Conservation (phyloP, 306 rosid genomes). For the Malus asiatica region DNA sequence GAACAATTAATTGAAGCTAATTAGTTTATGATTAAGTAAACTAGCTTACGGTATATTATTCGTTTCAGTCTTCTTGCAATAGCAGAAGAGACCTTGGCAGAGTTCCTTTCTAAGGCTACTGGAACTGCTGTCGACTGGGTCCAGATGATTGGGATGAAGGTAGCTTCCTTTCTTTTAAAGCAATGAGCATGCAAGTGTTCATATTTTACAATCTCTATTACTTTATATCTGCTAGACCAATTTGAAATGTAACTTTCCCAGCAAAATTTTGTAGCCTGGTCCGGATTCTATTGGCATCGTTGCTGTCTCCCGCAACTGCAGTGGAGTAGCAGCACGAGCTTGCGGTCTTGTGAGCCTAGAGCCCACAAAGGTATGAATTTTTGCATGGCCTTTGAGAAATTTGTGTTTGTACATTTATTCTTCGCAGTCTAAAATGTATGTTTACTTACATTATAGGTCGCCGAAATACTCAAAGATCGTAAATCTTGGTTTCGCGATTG, state of each 20-base stretch:
- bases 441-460: slow-evolving; percentile 42
- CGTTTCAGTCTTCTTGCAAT: slow-evolving; percentile 70
- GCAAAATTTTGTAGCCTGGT: slow-evolving; percentile 71
- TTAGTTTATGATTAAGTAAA: not conserved
- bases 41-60: not conserved
- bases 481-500: slow-evolving; percentile 91
- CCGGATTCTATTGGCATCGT: slow-evolving; percentile 99
- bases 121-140: slow-evolving; percentile 99
- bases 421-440: not conserved
- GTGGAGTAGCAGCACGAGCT: slow-evolving; percentile 97
- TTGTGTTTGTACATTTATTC: not conserved
- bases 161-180: not conserved
- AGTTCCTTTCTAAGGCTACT: slow-evolving; percentile 99
- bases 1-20: not conserved
- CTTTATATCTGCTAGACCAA: not conserved
- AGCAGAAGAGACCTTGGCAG: slow-evolving; percentile 99
- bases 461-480: slow-evolving; percentile 92
- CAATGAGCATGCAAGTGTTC: not conserved
- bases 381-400: not conserved
- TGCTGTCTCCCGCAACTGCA: slow-evolving; percentile 97
- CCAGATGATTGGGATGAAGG: slow-evolving; percentile 99
- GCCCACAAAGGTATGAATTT: slow-evolving; percentile 70
- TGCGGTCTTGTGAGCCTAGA: slow-evolving; percentile 99
- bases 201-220: not conserved
- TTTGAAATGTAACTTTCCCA: not conserved